phyloP scores from a whole-genome alignment of 1,139 yeast species.

The Lodderomyces theae region DNA sequence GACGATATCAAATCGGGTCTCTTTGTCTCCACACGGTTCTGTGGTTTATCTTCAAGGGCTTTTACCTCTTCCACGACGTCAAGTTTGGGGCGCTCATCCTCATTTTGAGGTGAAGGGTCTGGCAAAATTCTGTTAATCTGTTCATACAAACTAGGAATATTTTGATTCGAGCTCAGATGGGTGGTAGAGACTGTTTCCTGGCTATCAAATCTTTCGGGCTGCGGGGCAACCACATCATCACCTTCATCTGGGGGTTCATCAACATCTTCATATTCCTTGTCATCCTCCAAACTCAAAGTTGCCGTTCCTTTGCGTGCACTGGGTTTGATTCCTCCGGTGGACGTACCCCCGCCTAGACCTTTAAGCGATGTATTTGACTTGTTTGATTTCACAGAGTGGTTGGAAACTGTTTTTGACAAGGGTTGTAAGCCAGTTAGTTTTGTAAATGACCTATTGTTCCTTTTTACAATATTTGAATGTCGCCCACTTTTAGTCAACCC shows the following conservation, averaged over 20 bases:
- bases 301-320: slow-evolving; percentile 42
- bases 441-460: slow-evolving; percentile 39
- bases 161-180: slow-evolving; percentile 11
- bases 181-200: slow-evolving; percentile 13
- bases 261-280: slow-evolving; percentile 30
- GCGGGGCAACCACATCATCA: slow-evolving; percentile 14
- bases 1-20: slow-evolving; percentile 10
- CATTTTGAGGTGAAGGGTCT: slow-evolving; percentile 11
- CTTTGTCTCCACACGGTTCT: background rate
- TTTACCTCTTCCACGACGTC: slow-evolving; percentile 4
- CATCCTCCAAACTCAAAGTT: slow-evolving; percentile 34
- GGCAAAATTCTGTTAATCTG: slow-evolving; percentile 16
- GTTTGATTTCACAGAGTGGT: slow-evolving; percentile 28
- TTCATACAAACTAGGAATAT: slow-evolving; percentile 16
- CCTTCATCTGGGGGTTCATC: slow-evolving; percentile 14
- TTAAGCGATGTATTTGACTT: slow-evolving; percentile 38
- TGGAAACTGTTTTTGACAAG: slow-evolving; percentile 37
- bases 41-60: background rate
- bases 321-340: slow-evolving; percentile 33
- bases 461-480: slow-evolving; percentile 24
- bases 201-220: slow-evolving; percentile 16
- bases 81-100: background rate
- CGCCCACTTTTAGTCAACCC: slow-evolving; percentile 29
- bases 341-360: slow-evolving; percentile 19
- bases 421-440: slow-evolving; percentile 40